Evolutionary conservation across 345 rosid species (phyloP).

Genomic region (Draba incana): DNA sequence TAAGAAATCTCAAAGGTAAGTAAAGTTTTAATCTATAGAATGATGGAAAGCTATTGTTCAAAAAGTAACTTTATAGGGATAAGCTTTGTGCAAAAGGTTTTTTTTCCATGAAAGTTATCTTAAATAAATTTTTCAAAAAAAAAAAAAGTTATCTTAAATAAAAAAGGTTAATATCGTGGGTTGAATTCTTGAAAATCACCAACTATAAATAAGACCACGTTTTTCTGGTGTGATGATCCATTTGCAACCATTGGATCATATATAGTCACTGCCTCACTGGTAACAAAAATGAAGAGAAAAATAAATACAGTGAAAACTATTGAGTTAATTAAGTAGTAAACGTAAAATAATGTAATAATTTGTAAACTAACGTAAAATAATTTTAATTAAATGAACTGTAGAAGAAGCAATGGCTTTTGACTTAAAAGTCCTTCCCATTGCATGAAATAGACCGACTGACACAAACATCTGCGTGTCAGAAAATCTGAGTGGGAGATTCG

Average conservation of each 20-base stretch:
- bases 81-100: conserved; percentile 30
- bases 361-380: too few species aligned
- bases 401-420: too few species aligned
- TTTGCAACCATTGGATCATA: conserved; percentile 22
- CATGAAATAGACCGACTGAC: too few species aligned
- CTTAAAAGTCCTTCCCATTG: too few species aligned
- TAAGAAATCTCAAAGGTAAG: background rate
- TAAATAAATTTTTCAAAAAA: background rate
- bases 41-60: conserved; percentile 6
- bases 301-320: too few species aligned
- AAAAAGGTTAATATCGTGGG: background rate
- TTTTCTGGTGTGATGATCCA: conserved; percentile 11
- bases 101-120: conserved; percentile 3
- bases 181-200: background rate
- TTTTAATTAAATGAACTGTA: too few species aligned
- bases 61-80: conserved; percentile 34
- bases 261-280: background rate
- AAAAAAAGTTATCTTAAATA: background rate
- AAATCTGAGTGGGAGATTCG: too few species aligned
- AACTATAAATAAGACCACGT: background rate
- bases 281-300: background rate
- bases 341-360: too few species aligned
- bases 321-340: too few species aligned
- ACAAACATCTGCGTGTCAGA: too few species aligned
- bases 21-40: conserved; percentile 1